Percentiles rank a stretch among this genome's conserved stretches.
These are phyloP conservation scores for Lepidium sativum DNA, from an alignment of 345 rosid genomes.

Conservation along the genomic window DNA sequence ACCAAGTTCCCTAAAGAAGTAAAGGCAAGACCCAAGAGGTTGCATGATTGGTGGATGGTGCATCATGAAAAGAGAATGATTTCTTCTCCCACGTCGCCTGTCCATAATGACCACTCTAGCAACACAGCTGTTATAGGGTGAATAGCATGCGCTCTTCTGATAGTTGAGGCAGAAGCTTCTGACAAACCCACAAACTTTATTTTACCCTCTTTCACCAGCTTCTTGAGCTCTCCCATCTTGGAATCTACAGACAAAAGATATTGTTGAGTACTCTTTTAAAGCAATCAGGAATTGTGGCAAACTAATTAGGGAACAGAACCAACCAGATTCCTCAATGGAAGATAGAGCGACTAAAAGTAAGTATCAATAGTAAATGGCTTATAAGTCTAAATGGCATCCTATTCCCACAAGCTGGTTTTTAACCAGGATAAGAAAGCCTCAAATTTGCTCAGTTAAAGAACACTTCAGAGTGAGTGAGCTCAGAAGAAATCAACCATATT, in stretches of 20 bases:
- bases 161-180: constrained; percentile 41
- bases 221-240: constrained; percentile 51
- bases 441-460: too few species aligned
- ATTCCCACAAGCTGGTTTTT: too few species aligned
- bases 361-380: too few species aligned
- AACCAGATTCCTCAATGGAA: too few species aligned
- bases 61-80: constrained; percentile 24
- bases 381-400: too few species aligned
- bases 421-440: too few species aligned
- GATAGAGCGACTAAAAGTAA: too few species aligned
- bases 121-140: constrained; percentile 62
- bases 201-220: constrained; percentile 63
- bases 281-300: background rate
- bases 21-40: background rate
- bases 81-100: constrained; percentile 59
- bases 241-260: too few species aligned
- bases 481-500: background rate
- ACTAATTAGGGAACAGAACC: background rate
- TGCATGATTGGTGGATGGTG: background rate
- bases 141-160: constrained; percentile 34
- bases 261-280: background rate
- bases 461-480: too few species aligned
- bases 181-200: constrained; percentile 58
- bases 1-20: constrained; percentile 49
- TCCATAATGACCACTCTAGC: constrained; percentile 69